A percentile compares a stretch with the other conserved stretches of the same genome.
phyloP scores from a whole-genome alignment of 108 stramenopile genomes.

The Discostella stelligeroides region DNA sequence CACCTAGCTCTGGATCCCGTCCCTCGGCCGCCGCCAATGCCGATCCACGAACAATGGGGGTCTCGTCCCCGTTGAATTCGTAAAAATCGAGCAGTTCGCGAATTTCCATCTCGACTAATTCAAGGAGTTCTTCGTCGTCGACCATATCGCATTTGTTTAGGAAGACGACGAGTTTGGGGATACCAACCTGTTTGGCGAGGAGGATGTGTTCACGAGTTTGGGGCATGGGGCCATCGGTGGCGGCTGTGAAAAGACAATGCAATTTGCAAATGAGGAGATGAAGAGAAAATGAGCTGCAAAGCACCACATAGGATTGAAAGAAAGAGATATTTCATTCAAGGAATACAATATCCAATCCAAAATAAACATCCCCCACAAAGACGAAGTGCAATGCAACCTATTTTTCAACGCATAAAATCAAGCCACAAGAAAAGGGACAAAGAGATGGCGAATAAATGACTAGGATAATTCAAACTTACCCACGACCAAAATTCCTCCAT shows the following conservation, averaged over 20 bases:
- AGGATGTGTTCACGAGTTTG: constrained; percentile 99
- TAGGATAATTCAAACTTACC: constrained; percentile 29
- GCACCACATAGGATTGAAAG: too few relatives aligned
- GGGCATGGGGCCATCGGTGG: constrained; percentile 99
- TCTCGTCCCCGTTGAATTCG: constrained; percentile 96
- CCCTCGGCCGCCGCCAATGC: constrained; percentile 98
- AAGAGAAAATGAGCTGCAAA: constrained; percentile 14
- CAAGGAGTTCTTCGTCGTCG: constrained; percentile 98
- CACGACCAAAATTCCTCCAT: constrained; percentile 72
- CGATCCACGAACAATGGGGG: constrained; percentile 95
- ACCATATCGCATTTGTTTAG: constrained; percentile 98
- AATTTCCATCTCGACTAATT: constrained; percentile 99
- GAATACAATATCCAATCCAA: too few relatives aligned
- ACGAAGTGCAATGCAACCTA: too few relatives aligned
- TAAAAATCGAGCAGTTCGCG: constrained; percentile 97
- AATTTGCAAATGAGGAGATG: background rate
- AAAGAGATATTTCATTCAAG: too few relatives aligned
- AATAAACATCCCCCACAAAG: too few relatives aligned
- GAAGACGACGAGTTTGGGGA: constrained; percentile 98
- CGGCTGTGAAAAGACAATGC: constrained; percentile 43
- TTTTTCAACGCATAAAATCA: too few relatives aligned
- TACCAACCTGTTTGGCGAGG: constrained; percentile 98
- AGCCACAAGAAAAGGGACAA: background rate
- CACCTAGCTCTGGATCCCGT: constrained; percentile 83
- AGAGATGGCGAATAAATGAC: background rate